These are phyloP conservation scores for Diaporthe ampelina DNA, from an alignment of 2,329 filamentous ascomycete genomes.

Conservation along the genomic window DNA sequence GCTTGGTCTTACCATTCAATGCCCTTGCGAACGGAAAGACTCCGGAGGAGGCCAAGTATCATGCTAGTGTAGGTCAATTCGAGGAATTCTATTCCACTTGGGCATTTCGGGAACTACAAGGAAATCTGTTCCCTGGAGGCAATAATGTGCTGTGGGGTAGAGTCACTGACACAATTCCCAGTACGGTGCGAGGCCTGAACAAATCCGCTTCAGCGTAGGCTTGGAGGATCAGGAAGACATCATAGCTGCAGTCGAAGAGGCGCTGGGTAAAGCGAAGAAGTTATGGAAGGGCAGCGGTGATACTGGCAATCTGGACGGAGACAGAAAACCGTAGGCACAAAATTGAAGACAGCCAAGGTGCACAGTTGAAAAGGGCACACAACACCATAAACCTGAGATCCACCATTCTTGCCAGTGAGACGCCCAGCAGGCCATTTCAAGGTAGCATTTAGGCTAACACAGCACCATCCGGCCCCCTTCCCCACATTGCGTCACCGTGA, in stretches of 20 bases:
- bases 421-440: background rate
- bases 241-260: slow-evolving; percentile 54
- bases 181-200: slow-evolving; percentile 56
- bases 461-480: background rate
- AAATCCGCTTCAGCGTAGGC: slow-evolving; percentile 62
- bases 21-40: slow-evolving; percentile 58
- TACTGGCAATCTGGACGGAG: background rate
- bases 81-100: no score
- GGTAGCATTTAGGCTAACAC: slow-evolving; percentile 18
- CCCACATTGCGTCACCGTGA: slow-evolving; percentile 39
- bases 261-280: slow-evolving; percentile 48
- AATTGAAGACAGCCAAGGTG: background rate
- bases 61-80: slow-evolving; percentile 45
- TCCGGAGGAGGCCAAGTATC: slow-evolving; percentile 53
- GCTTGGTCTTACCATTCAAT: slow-evolving; percentile 63
- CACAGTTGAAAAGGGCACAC: background rate
- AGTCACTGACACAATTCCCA: background rate
- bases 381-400: background rate
- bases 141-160: no score
- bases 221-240: slow-evolving; percentile 60
- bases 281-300: background rate
- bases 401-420: background rate
- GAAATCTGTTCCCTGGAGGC: no score
- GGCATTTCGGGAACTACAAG: no score
- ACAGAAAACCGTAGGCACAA: background rate